Evolutionary conservation across 495 filamentous ascomycete species (phyloP).

Genomic region (Podospora didyma): DNA sequence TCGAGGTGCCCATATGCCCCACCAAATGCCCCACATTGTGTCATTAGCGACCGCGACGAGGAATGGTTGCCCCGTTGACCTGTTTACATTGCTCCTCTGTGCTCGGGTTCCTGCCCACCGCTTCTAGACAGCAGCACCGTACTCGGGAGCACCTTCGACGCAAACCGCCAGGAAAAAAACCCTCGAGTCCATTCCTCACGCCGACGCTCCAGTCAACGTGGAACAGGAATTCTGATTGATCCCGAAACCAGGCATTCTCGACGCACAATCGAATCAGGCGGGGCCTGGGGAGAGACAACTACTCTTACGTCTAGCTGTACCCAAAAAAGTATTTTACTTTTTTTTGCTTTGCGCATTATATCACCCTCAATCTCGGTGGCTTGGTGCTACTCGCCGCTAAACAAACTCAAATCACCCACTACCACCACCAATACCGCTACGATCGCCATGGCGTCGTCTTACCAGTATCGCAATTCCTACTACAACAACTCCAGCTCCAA

Average conservation of each 20-base stretch:
- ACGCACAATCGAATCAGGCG: not conserved
- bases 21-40: conserved; percentile 20
- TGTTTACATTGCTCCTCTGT: conserved; percentile 24
- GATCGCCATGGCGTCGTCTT: conserved; percentile 37
- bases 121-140: not conserved
- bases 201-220: not conserved
- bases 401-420: conserved; percentile 5
- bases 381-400: conserved; percentile 11
- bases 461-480: conserved; percentile 43
- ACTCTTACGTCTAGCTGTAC: not conserved
- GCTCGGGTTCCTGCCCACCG: not conserved
- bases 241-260: not conserved
- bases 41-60: conserved; percentile 14
- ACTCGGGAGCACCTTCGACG: not conserved
- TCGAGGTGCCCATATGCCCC: not conserved
- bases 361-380: too few relatives aligned
- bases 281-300: not conserved
- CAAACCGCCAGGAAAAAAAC: not conserved
- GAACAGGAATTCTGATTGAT: not conserved
- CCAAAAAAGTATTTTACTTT: not conserved
- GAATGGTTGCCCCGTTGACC: conserved; percentile 32
- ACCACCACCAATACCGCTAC: not conserved
- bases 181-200: conserved; percentile 6
- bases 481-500: conserved; percentile 34
- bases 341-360: too few relatives aligned